Conservation (phyloP, 345 rosid species). For the Lagerstroemia speciosa region DNA sequence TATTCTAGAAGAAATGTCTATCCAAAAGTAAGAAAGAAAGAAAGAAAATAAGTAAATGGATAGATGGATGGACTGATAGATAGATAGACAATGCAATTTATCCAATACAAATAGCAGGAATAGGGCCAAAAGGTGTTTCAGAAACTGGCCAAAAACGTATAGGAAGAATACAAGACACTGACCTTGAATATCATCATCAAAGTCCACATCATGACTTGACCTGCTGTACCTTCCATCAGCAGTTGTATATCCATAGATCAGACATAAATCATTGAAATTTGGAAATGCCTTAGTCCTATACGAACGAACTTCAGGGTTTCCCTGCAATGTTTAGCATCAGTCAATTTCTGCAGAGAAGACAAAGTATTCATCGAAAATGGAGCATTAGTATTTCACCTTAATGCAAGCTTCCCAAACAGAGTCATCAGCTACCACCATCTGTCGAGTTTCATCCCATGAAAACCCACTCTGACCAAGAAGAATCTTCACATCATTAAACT, state of each 20-base stretch:
- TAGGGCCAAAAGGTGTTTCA: neutral
- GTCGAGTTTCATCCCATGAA: conserved; percentile 67
- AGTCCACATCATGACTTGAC: conserved; percentile 75
- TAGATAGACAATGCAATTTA: neutral
- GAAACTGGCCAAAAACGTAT: neutral
- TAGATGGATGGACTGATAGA: too few species aligned
- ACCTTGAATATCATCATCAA: conserved; percentile 58
- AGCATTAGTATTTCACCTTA: conserved; percentile 38
- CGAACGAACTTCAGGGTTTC: conserved; percentile 57
- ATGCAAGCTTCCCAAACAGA: conserved; percentile 49
- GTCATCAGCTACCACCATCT: conserved; percentile 69
- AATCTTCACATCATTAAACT: conserved; percentile 59
- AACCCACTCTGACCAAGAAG: conserved; percentile 65
- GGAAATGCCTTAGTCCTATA: conserved; percentile 63
- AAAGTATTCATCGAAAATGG: neutral
- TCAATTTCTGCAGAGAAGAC: neutral
- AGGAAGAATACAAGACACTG: conserved; percentile 28
- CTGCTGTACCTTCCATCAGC: conserved; percentile 93
- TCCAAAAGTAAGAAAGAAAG: too few species aligned
- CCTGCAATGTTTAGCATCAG: conserved; percentile 33
- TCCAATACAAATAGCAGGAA: neutral
- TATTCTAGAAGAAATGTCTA: neutral
- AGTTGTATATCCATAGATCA: conserved; percentile 58
- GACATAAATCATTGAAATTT: conserved; percentile 65
- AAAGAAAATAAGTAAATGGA: too few species aligned